Conservation (phyloP, 2,329 filamentous ascomycete species). For the Penicillium sp. region DNA sequence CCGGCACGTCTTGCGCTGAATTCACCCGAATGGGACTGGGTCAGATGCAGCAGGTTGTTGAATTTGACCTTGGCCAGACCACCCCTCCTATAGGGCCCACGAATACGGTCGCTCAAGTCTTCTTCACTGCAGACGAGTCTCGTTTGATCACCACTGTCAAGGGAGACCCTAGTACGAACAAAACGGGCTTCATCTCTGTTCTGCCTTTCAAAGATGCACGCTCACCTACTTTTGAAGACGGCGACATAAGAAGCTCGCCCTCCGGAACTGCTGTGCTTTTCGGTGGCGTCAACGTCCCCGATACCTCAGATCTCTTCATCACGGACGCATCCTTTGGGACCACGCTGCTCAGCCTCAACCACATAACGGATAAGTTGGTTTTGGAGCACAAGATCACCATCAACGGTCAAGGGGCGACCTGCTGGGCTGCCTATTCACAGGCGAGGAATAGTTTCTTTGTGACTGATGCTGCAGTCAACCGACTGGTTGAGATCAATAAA, state of each 20-base stretch:
- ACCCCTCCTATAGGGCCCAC: constrained; percentile 60
- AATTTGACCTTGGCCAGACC: constrained; percentile 54
- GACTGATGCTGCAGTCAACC: constrained; percentile 55
- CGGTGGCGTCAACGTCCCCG: constrained; percentile 51
- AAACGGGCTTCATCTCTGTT: constrained; percentile 57
- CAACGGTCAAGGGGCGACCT: constrained; percentile 56
- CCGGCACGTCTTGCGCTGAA: constrained; percentile 39
- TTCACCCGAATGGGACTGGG: constrained; percentile 33
- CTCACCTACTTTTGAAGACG: constrained; percentile 5
- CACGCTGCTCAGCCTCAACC: constrained; percentile 49
- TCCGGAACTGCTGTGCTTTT: constrained; percentile 60
- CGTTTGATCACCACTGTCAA: constrained; percentile 61
- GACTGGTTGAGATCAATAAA: constrained; percentile 58
- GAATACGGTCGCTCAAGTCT: constrained; percentile 61
- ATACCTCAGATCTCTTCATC: constrained; percentile 50
- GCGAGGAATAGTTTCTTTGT: constrained; percentile 57
- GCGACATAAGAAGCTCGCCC: constrained; percentile 46
- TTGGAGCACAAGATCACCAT: constrained; percentile 37
- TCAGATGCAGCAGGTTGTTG: constrained; percentile 34
- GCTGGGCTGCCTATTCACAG: constrained; percentile 57
- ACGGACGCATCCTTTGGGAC: constrained; percentile 62
- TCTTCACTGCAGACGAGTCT: constrained; percentile 58
- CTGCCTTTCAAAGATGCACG: constrained; percentile 46
- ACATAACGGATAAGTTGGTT: constrained; percentile 6
- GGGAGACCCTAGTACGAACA: constrained; percentile 56